Evolutionary conservation across 257 asterid species (phyloP).

Genomic region (Solanum bukasovii): DNA sequence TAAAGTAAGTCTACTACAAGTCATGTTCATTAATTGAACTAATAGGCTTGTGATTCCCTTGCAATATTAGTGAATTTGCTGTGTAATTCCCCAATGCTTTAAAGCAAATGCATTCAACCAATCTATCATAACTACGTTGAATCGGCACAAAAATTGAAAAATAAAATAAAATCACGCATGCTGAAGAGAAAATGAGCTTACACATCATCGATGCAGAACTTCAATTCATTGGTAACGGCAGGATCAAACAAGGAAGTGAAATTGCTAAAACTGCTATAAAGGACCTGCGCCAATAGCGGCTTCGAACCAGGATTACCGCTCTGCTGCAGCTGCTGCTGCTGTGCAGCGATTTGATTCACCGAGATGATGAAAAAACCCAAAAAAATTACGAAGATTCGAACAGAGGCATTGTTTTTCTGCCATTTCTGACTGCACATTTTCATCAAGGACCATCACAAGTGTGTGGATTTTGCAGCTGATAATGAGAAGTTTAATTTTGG

Average conservation of each 20-base stretch:
- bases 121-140: not conserved
- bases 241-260: slow-evolving; percentile 38
- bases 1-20: not conserved
- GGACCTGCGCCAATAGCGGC: slow-evolving; percentile 39
- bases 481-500: not conserved
- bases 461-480: not conserved
- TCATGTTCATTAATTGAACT: not conserved
- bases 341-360: not conserved
- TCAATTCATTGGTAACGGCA: slow-evolving; percentile 34
- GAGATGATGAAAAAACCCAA: not conserved
- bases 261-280: slow-evolving; percentile 50
- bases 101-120: not conserved
- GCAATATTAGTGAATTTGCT: not conserved
- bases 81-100: not conserved
- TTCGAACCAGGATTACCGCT: slow-evolving; percentile 20
- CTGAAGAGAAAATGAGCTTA: slow-evolving; percentile 10
- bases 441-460: not conserved
- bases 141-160: not conserved
- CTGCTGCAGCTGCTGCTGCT: not conserved
- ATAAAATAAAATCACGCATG: not conserved
- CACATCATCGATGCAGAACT: slow-evolving; percentile 65
- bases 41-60: not conserved
- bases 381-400: not conserved
- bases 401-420: not conserved
- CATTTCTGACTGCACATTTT: slow-evolving; percentile 5